Base-by-base conservation (phyloP, 2,329 filamentous ascomycete genomes). In the Fusarium oxysporum region DNA sequence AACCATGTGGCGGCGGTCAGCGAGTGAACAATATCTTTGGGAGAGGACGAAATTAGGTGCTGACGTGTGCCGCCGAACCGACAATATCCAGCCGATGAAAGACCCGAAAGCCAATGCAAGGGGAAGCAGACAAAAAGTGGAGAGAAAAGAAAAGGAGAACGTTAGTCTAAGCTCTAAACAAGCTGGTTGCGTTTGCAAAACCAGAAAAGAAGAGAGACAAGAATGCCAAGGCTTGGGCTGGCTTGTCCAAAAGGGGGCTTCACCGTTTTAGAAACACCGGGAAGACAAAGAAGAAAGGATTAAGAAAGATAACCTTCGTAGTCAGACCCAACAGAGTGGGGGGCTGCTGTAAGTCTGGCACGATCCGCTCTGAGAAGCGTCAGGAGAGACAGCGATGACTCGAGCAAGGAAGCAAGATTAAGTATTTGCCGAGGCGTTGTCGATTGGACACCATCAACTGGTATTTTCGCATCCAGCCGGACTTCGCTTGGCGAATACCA, bases 21-120 rank as follows among this genome's bases (percentile, higher is more conserved):
- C 25, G 13, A 51, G 25, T 25, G n/a, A 19, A 48, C 35, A 30
- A 37, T 16, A 50, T 63, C 28, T n/a, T 30, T 11, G 23, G 23
- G 21, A 55, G 68, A 54, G 54, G 55, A 57, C 51, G 59, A 76
- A 76, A 76, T 77, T 75, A 73, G 68, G 62, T 70, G 70, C 73
- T 76, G 75, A 77, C 75, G 73, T 58, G 65, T 74, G 62, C 68
- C 35, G n/a, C 56, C 32, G 41, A 68, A 61, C 19, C n/a, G 25
- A 40, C 41, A 54, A 63, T 54, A 43, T 63, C 33, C 37, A 62
- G 28, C 63, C 32, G 61, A 48, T 32, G 63, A 51, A 45, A 30
- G 40, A 35, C 19, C 44, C 37, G 30, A 67, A 56, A 35, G 25
- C 50, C 58, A 45, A 74, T 47, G 61, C 43, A 76, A 68, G 72